A percentile compares a stretch with the other conserved stretches of the same genome.
Conservation (phyloP, 768 basidiomycete genomes). For the Mycena galopus region DNA sequence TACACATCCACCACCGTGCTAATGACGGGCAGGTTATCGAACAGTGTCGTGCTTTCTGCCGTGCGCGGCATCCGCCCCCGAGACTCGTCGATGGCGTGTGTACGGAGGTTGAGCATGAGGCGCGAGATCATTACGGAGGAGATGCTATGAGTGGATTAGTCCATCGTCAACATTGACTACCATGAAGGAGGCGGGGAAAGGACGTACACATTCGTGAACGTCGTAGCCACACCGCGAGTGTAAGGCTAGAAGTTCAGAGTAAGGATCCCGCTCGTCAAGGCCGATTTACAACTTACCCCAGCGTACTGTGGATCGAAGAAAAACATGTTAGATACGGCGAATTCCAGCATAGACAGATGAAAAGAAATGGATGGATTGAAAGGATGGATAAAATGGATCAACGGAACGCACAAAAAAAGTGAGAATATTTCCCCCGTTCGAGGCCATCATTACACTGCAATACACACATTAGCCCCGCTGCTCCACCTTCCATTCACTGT, state of each 20-base stretch:
- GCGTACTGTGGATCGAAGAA: slow-evolving; percentile 45
- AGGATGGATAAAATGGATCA: background rate
- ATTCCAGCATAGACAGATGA: no score
- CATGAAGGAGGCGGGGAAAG: background rate
- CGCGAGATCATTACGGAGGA: slow-evolving; percentile 55
- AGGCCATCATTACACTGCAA: slow-evolving; percentile 53
- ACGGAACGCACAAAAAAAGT: slow-evolving; percentile 49
- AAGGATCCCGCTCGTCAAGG: no score
- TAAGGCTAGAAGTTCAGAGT: slow-evolving; percentile 38
- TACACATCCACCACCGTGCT: no score
- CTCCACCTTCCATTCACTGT: no score
- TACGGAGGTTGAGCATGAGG: slow-evolving; percentile 55
- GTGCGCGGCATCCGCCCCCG: no score
- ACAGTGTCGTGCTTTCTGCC: no score
- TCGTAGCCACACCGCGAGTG: slow-evolving; percentile 48
- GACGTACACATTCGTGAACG: slow-evolving; percentile 52
- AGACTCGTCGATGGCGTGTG: slow-evolving; percentile 41
- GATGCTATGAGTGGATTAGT: slow-evolving; percentile 39
- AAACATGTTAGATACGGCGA: background rate
- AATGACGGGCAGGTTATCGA: no score
- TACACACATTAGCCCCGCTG: background rate
- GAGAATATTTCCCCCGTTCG: slow-evolving; percentile 53
- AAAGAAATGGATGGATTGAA: no score
- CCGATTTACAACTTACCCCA: slow-evolving; percentile 48
- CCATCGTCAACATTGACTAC: background rate